Evolutionary conservation across 148 eudicot species (phyloP).

Genomic region (Heliosperma pusillum): DNA sequence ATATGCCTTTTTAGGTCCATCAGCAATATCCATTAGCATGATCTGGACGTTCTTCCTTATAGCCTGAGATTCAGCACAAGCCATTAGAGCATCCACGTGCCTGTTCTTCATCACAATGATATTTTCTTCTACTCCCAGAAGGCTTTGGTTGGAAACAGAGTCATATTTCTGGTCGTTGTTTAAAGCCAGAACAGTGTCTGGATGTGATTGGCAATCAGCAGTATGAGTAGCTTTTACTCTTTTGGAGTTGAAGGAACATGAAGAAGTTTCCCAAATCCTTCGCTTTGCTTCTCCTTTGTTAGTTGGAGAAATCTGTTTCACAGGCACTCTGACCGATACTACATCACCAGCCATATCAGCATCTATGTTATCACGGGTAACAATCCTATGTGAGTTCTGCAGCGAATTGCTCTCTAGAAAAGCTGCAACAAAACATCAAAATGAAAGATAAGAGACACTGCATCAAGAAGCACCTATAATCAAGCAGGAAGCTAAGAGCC

Average conservation of each 20-base stretch:
- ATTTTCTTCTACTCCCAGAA: conserved; percentile 24
- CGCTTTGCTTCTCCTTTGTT: conserved; percentile 45
- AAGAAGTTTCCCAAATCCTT: conserved; percentile 63
- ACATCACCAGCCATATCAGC: conserved; percentile 23
- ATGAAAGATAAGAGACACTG: neutral
- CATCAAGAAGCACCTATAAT: neutral
- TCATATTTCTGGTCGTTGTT: conserved; percentile 28
- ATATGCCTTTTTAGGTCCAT: conserved; percentile 56
- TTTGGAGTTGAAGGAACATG: conserved; percentile 70
- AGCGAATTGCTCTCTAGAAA: conserved; percentile 15
- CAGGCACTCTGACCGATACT: conserved; percentile 22
- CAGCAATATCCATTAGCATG: conserved; percentile 88
- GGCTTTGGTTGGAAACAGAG: conserved; percentile 22
- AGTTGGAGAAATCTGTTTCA: conserved; percentile 33
- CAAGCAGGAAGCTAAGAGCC: neutral
- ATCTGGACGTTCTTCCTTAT: conserved; percentile 34
- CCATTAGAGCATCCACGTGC: conserved; percentile 23
- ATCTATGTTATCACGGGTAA: conserved; percentile 22
- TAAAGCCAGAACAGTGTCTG: conserved; percentile 22
- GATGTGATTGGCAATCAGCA: conserved; percentile 34
- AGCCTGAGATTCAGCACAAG: conserved; percentile 24
- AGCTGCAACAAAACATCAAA: conserved; percentile 9
- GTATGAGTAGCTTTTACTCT: conserved; percentile 74
- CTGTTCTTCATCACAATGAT: conserved; percentile 22
- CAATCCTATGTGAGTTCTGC: conserved; percentile 27